phyloP scores from a whole-genome alignment of 768 basidiomycete species.

The Termitomyces eurrhizus region DNA sequence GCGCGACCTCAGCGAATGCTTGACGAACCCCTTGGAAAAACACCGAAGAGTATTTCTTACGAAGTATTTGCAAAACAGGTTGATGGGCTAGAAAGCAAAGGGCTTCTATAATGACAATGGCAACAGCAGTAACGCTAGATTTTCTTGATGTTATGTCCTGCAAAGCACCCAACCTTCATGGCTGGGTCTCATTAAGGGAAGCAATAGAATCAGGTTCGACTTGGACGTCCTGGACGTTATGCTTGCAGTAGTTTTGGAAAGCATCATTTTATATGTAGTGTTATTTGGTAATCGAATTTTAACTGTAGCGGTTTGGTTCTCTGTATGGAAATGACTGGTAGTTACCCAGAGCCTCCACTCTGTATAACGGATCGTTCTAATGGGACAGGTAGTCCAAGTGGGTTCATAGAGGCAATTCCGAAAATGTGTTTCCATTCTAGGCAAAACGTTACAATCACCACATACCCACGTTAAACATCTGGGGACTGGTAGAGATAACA shows the following conservation, averaged over 20 bases:
- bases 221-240: too few relatives aligned
- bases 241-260: neutral
- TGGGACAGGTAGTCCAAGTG: too few relatives aligned
- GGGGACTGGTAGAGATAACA: conserved; percentile 13
- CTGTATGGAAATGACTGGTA: too few relatives aligned
- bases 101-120: neutral
- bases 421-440: too few relatives aligned
- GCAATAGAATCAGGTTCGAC: neutral
- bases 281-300: neutral
- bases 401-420: too few relatives aligned
- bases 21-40: conserved; percentile 4
- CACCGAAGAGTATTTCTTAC: conserved; percentile 18
- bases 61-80: conserved; percentile 18
- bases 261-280: neutral
- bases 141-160: neutral
- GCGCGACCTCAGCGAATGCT: conserved; percentile 16
- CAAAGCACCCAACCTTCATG: neutral
- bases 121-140: neutral
- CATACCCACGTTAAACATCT: too few relatives aligned
- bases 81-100: conserved; percentile 10
- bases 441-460: too few relatives aligned
- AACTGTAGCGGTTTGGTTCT: too few relatives aligned
- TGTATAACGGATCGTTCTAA: too few relatives aligned
- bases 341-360: too few relatives aligned
- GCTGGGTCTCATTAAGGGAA: neutral